Evolutionary conservation across 441 rosid genomes (phyloP).

Genomic region (Adansonia gregorii): DNA sequence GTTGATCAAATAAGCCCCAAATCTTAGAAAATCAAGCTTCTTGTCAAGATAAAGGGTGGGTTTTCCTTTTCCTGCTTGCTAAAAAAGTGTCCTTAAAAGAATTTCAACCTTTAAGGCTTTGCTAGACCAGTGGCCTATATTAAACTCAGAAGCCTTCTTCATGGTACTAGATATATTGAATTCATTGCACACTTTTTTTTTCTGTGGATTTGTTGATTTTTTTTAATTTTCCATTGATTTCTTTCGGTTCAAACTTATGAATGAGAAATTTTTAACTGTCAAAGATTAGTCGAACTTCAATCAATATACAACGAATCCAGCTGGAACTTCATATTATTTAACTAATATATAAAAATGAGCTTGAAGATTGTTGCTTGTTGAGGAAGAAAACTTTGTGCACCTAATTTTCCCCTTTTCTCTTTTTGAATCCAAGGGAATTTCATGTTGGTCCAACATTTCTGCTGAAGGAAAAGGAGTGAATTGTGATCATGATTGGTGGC

Average conservation of each 20-base stretch:
- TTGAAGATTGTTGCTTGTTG: background rate
- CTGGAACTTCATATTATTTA: background rate
- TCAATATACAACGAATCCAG: background rate
- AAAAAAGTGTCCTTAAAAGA: background rate
- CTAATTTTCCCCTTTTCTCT: constrained; percentile 3
- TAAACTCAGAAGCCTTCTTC: background rate
- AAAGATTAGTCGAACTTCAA: background rate
- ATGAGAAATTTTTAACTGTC: background rate
- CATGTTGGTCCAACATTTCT: constrained; percentile 25
- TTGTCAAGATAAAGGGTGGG: background rate
- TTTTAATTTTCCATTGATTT: constrained; percentile 1
- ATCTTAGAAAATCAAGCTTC: constrained; percentile 7
- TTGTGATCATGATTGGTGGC: background rate
- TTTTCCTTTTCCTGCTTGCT: background rate
- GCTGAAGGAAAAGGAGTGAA: background rate
- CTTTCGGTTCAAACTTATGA: constrained; percentile 6
- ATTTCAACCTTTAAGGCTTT: constrained; percentile 11
- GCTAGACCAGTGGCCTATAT: background rate
- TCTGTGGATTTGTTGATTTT: background rate
- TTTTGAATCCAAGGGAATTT: constrained; percentile 11
- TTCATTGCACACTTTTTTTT: background rate
- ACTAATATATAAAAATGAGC: background rate
- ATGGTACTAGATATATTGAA: background rate
- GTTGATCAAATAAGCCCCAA: background rate
- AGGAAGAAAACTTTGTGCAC: background rate